These are phyloP conservation scores for Fusarium buxicola DNA, from an alignment of 2,329 filamentous ascomycete species.

Conservation along the genomic window DNA sequence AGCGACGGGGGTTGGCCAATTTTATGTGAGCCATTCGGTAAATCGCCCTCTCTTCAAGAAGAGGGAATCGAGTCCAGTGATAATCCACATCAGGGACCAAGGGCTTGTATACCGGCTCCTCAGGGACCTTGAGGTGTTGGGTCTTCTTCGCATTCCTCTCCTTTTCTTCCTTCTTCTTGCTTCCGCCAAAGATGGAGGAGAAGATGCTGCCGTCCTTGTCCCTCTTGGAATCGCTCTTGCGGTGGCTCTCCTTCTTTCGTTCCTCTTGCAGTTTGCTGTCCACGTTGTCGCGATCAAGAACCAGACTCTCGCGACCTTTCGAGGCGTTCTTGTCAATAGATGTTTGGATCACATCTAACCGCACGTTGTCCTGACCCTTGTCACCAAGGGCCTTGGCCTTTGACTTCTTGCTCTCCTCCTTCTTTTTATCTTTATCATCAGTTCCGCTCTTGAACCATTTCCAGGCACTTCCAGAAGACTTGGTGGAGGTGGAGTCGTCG, in stretches of 20 bases:
- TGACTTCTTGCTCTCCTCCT: constrained; percentile 73
- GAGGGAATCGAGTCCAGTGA: constrained; percentile 94
- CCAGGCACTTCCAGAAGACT: constrained; percentile 76
- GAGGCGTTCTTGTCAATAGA: constrained; percentile 79
- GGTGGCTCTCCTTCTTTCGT: constrained; percentile 80
- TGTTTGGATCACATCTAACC: constrained; percentile 86
- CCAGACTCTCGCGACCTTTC: constrained; percentile 82
- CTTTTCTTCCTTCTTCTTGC: constrained; percentile 86
- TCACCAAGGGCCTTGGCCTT: constrained; percentile 70
- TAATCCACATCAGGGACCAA: constrained; percentile 92
- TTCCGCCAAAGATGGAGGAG: constrained; percentile 89
- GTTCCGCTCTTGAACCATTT: constrained; percentile 86
- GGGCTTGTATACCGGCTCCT: constrained; percentile 78
- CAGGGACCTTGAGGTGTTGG: constrained; percentile 80
- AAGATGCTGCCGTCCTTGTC: constrained; percentile 96
- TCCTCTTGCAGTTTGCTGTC: constrained; percentile 82
- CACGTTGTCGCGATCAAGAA: constrained; percentile 81
- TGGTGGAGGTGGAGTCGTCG: constrained; percentile 67
- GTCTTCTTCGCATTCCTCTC: constrained; percentile 80
- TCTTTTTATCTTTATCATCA: constrained; percentile 72
- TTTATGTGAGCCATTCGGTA: constrained; percentile 99
- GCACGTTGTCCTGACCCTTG: constrained; percentile 78
- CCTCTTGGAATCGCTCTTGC: constrained; percentile 84
- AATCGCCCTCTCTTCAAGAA: constrained; percentile 94
- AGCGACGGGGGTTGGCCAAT: constrained; percentile 93